phyloP scores from a whole-genome alignment of 345 rosid genomes.

The Raphanus sativus region DNA sequence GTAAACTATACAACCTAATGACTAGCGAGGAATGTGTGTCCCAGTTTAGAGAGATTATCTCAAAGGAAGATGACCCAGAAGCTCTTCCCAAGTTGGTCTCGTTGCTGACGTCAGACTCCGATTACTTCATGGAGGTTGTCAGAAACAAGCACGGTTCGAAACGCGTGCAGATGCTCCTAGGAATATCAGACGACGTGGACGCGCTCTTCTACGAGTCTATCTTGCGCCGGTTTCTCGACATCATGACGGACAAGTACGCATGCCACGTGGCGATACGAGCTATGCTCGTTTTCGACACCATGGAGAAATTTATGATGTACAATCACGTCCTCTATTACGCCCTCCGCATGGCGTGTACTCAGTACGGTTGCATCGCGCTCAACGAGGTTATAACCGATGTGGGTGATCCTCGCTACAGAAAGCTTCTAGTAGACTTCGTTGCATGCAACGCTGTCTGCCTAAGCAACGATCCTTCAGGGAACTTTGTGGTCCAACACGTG shows the following conservation, averaged over 20 bases:
- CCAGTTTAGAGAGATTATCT: neutral
- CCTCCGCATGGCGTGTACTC: neutral
- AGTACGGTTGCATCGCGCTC: constrained; percentile 21
- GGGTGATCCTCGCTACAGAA: neutral
- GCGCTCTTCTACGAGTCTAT: neutral
- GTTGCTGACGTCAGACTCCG: constrained; percentile 7
- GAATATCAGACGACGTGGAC: constrained; percentile 16
- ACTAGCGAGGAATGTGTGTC: neutral
- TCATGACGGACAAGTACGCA: constrained; percentile 15
- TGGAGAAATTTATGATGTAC: neutral
- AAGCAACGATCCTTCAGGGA: constrained; percentile 15
- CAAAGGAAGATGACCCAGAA: neutral
- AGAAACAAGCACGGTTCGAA: neutral
- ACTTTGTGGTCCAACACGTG: constrained; percentile 21
- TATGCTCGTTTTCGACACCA: neutral
- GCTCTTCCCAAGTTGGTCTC: neutral
- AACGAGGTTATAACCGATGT: neutral
- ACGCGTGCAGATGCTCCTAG: constrained; percentile 21
- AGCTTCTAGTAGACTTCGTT: neutral
- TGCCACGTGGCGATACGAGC: neutral
- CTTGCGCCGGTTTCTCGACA: constrained; percentile 4
- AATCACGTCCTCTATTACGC: neutral
- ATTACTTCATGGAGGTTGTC: constrained; percentile 1
- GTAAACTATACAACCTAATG: neutral
- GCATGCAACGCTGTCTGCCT: neutral